These are phyloP conservation scores for Polytrichum commune DNA, from an alignment of 225 moss, liverwort and hornwort genomes.

Conservation along the genomic window DNA sequence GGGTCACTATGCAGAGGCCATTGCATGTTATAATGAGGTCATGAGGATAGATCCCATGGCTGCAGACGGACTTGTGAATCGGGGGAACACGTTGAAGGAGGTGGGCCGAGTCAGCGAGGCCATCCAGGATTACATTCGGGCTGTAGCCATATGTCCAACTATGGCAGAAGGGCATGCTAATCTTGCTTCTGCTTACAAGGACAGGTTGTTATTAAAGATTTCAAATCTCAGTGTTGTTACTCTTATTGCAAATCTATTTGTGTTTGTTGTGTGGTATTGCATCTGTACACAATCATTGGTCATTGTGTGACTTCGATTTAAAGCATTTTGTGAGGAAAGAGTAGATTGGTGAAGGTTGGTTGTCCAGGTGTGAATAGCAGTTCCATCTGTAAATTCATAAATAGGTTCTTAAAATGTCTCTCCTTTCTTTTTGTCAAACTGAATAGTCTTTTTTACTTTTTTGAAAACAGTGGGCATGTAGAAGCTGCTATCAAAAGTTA, in stretches of 20 bases:
- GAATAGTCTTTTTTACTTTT: neutral
- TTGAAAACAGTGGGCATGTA: constrained; percentile 77
- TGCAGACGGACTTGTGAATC: constrained; percentile 95
- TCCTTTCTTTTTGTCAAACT: neutral
- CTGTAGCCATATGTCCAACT: constrained; percentile 87
- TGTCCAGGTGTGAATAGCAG: no score
- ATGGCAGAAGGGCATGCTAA: constrained; percentile 99
- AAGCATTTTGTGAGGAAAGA: no score
- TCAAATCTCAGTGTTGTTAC: no score
- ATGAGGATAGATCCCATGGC: constrained; percentile 99
- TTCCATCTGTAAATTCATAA: no score
- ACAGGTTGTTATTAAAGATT: constrained; percentile 56
- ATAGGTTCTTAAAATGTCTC: neutral
- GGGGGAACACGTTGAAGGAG: constrained; percentile 96
- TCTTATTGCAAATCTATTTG: no score
- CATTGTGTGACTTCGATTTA: no score
- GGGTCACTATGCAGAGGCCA: constrained; percentile 95
- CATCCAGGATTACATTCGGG: constrained; percentile 92
- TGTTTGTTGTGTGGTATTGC: no score
- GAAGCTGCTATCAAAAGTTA: constrained; percentile 98
- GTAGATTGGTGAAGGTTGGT: no score
- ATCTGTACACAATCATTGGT: no score
- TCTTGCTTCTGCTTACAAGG: constrained; percentile 98
- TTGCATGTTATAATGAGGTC: constrained; percentile 97
- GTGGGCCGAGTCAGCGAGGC: constrained; percentile 97